A percentile compares a stretch with the other conserved stretches of the same genome.
These are phyloP conservation scores for Mariannaea elegans DNA, from an alignment of 2,329 filamentous ascomycete genomes.

Conservation along the genomic window DNA sequence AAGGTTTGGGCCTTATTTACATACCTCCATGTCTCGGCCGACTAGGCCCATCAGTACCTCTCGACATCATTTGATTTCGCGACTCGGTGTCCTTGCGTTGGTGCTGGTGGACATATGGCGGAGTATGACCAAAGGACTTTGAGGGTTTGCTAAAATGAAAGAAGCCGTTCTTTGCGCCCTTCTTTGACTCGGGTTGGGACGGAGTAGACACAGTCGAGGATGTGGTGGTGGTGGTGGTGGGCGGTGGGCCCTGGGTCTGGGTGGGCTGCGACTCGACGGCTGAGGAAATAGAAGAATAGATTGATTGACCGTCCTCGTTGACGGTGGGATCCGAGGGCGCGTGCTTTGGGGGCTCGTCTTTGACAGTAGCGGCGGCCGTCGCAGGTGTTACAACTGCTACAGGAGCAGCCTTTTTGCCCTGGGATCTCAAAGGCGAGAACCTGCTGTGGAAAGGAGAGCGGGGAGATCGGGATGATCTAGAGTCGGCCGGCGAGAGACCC, in stretches of 20 bases:
- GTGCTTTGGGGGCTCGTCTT: conserved; percentile 36
- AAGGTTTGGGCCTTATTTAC: conserved; percentile 34
- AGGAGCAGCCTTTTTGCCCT: conserved; percentile 32
- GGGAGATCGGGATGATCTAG: conserved; percentile 54
- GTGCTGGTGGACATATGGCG: conserved; percentile 32
- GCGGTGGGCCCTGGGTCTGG: conserved; percentile 31
- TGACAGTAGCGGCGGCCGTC: conserved; percentile 27
- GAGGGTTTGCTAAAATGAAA: conserved; percentile 60
- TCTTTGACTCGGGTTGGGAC: conserved; percentile 49
- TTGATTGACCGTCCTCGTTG: conserved; percentile 36
- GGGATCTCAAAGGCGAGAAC: conserved; percentile 48
- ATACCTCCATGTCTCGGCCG: conserved; percentile 46
- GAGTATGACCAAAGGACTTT: conserved; percentile 51
- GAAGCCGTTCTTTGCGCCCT: conserved; percentile 59
- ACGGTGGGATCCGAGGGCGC: conserved; percentile 38
- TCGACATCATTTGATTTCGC: conserved; percentile 50
- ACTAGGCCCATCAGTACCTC: conserved; percentile 45
- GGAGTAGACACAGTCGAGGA: conserved; percentile 16
- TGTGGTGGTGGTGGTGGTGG: conserved; percentile 28
- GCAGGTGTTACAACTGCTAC: conserved; percentile 25
- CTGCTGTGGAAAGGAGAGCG: conserved; percentile 55
- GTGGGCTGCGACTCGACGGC: conserved; percentile 32
- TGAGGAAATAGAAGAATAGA: conserved; percentile 41
- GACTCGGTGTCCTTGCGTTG: conserved; percentile 46
- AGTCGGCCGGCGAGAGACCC: conserved; percentile 45